phyloP scores from a whole-genome alignment of 1,284 basidiomycete genomes.

The Melanopsichium pennsylvanicum region DNA sequence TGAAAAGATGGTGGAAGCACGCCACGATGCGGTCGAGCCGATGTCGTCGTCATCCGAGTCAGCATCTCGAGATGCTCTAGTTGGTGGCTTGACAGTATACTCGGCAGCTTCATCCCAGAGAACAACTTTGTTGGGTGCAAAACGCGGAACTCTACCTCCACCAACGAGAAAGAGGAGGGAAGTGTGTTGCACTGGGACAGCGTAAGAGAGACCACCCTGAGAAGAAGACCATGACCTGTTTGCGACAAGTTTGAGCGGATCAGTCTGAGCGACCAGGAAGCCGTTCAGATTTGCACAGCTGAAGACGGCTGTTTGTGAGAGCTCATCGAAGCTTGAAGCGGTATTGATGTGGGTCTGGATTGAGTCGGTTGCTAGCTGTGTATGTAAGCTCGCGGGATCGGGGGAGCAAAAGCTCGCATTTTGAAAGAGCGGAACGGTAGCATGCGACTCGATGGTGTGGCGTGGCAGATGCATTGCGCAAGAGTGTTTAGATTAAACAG shows the following conservation, averaged over 20 bases:
- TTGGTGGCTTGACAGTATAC: conserved; percentile 2
- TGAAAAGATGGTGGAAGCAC: conserved; percentile 53
- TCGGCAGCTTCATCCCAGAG: conserved; percentile 58
- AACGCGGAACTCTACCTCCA: conserved; percentile 55
- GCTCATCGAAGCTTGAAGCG: neutral
- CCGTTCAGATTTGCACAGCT: conserved; percentile 54
- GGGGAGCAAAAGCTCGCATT: conserved; percentile 46
- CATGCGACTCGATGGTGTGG: conserved; percentile 54
- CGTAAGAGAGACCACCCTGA: conserved; percentile 52
- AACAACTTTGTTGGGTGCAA: conserved; percentile 60
- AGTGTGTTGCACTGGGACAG: conserved; percentile 42
- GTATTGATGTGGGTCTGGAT: neutral
- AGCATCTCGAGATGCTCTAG: neutral
- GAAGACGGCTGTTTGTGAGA: conserved; percentile 45
- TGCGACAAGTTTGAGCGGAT: conserved; percentile 47
- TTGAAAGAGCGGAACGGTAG: conserved; percentile 40
- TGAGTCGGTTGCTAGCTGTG: neutral
- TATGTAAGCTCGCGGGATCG: neutral
- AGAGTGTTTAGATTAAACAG: neutral
- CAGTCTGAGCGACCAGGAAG: conserved; percentile 50
- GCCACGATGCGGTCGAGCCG: conserved; percentile 2
- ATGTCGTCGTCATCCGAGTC: conserved; percentile 23
- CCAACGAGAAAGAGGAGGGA: conserved; percentile 59
- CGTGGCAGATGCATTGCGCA: conserved; percentile 50
- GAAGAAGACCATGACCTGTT: conserved; percentile 38